Evolutionary conservation across 176 grass and related monocot genomes (phyloP), one percentile per base, ranked within the genome.

Genomic region (Tillandsia fasciculata): DNA sequence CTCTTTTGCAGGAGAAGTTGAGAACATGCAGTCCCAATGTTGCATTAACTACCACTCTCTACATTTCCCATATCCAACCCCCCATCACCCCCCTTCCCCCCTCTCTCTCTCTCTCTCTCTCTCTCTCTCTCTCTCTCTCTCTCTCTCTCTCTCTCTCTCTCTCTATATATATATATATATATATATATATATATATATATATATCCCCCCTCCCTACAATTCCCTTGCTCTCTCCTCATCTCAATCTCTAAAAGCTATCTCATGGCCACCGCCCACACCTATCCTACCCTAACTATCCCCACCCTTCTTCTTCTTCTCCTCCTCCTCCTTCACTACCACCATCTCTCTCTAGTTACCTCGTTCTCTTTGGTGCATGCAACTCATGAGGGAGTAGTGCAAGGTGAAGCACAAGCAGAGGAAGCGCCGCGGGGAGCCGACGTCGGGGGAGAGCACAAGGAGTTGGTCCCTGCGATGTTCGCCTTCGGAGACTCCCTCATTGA

Each of bases 401-500:
- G 13, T 20, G 9, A 11, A 12, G 52, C 52, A 54, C 52, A 2
- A 54, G 52, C 2, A 54, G 52, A 12, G 13, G 15, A 3, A 13
- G 12, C 52, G 2, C 24, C 24, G 24, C 24, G 24, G 24, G 24
- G 24, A 24, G 20, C 11, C 2, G 61, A 26, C 13, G 70, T 8
- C 9, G 12, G 14, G 8, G 22, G 53, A 29, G 50, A n/a, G 1
- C 70, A 11, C 3, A 73, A 17, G 7, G 81, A 79, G 70, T 20
- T 75, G 68, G 83, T 87, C 71, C 89, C 89, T 23, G 94, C 94
- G n/a, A 87, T 97, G 89, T 97, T 92, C 70, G 86, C 82, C 50
- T 97, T 97, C 68, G 94, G 94, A 48, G 94, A 97, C 85, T 97
- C 89, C 26, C 89, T 97, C 50, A 92, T 86, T 50, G 94, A 92